A percentile compares a stretch with the other conserved stretches of the same genome.
These are phyloP conservation scores for Patellifolia procumbens DNA, from an alignment of 179 eudicot genomes.

Conservation along the genomic window DNA sequence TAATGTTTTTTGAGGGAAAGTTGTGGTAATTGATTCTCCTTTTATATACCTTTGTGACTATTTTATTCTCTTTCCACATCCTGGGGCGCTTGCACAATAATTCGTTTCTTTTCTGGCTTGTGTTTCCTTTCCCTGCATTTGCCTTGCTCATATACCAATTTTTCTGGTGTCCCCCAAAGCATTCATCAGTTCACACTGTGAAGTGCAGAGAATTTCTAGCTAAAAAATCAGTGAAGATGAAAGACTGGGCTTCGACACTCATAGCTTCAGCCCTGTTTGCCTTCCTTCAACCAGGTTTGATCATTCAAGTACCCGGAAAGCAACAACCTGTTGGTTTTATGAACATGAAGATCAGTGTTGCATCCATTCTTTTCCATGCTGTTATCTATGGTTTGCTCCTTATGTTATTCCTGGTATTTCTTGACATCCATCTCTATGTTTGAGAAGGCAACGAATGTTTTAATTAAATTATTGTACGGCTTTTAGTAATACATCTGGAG, in stretches of 20 bases:
- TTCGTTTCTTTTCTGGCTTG: constrained; percentile 5
- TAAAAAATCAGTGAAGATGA: constrained; percentile 38
- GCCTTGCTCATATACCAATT: not conserved
- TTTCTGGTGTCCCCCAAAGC: not conserved
- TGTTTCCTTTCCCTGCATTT: constrained; percentile 5
- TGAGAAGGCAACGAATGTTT: constrained; percentile 22
- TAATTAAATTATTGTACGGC: not conserved
- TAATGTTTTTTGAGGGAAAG: constrained; percentile 24
- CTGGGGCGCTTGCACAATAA: constrained; percentile 18
- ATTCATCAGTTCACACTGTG: not conserved
- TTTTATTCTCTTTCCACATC: constrained; percentile 25
- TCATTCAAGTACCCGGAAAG: constrained; percentile 75
- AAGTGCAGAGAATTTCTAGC: not conserved
- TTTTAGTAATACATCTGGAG: not conserved
- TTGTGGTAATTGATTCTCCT: constrained; percentile 25
- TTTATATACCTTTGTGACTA: constrained; percentile 28
- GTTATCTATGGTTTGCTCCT: constrained; percentile 68
- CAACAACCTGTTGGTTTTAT: constrained; percentile 58
- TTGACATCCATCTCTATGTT: constrained; percentile 62
- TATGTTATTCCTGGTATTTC: constrained; percentile 60
- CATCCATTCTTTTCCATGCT: constrained; percentile 59
- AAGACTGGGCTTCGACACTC: constrained; percentile 72
- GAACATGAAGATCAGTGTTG: constrained; percentile 73
- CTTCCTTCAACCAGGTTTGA: constrained; percentile 65
- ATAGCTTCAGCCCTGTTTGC: constrained; percentile 76